Conservation (phyloP, 2,329 filamentous ascomycete species). For the Daldinia eschscholtzii region DNA sequence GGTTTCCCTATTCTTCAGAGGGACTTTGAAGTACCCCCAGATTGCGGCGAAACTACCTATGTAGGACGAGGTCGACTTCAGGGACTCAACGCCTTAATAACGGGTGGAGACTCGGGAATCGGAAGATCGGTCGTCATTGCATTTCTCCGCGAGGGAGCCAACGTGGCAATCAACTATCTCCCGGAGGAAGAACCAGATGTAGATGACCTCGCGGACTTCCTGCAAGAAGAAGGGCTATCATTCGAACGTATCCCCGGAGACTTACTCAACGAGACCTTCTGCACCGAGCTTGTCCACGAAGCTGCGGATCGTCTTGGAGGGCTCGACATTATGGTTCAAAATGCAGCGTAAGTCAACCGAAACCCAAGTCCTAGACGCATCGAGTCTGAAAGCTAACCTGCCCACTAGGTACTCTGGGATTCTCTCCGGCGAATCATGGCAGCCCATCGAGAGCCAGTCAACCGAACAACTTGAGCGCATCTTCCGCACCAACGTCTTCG, state of each 20-base stretch:
- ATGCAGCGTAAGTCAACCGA: neutral
- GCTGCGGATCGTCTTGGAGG: constrained; percentile 11
- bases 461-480: constrained; percentile 16
- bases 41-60: constrained; percentile 17
- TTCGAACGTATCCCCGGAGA: constrained; percentile 19
- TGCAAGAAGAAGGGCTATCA: constrained; percentile 8
- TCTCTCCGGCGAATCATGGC: neutral
- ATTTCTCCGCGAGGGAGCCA: constrained; percentile 15
- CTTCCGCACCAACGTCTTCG: constrained; percentile 25
- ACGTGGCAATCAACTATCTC: constrained; percentile 20
- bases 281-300: constrained; percentile 11
- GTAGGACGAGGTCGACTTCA: constrained; percentile 14
- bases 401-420: neutral
- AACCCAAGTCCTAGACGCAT: too few relatives aligned
- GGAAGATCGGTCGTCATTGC: constrained; percentile 17
- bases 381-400: neutral
- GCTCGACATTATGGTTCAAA: neutral
- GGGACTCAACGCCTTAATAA: constrained; percentile 16
- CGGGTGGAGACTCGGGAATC: constrained; percentile 16
- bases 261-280: constrained; percentile 20
- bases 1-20: neutral
- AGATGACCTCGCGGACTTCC: constrained; percentile 7
- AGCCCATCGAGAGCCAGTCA: constrained; percentile 3
- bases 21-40: constrained; percentile 1
- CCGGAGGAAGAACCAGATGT: constrained; percentile 19